phyloP scores from a whole-genome alignment of 1,284 basidiomycete species.

The Bjerkandera adusta region DNA sequence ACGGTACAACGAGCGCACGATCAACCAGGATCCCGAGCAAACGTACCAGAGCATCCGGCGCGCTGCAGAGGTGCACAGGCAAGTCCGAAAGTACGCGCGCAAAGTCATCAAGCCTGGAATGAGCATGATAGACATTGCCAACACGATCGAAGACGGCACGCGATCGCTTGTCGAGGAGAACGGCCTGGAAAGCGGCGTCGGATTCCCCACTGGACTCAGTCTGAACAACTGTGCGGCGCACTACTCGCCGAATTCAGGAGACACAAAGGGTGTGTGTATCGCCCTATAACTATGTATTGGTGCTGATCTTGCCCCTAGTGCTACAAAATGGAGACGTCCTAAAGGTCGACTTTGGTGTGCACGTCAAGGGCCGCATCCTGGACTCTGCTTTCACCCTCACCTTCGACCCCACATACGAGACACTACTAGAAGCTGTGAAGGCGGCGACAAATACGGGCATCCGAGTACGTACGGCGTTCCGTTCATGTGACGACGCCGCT shows the following conservation, averaged over 20 bases:
- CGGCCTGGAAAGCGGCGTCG: conserved; percentile 84
- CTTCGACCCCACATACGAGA: conserved; percentile 90
- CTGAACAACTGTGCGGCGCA: conserved; percentile 96
- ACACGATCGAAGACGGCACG: conserved; percentile 91
- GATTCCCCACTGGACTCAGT: conserved; percentile 96
- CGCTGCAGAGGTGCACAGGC: conserved; percentile 95
- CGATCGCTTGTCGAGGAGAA: conserved; percentile 90
- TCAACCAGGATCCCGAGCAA: conserved; percentile 74
- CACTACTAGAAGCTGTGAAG: conserved; percentile 86
- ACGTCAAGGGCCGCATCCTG: conserved; percentile 91
- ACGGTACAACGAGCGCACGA: conserved; percentile 77
- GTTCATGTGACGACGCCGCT: neutral
- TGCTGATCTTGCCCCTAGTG: conserved; percentile 43
- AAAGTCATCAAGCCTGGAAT: conserved; percentile 90
- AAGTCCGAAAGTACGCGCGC: conserved; percentile 84
- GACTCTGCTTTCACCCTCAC: conserved; percentile 96
- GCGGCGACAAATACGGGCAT: conserved; percentile 94
- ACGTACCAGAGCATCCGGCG: conserved; percentile 90
- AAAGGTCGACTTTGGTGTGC: conserved; percentile 98
- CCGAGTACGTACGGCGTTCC: conserved; percentile 44
- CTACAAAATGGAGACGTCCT: conserved; percentile 85
- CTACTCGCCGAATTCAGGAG: conserved; percentile 95
- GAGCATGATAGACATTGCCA: conserved; percentile 93
- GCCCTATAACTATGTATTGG: conserved; percentile 8
- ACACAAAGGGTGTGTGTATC: conserved; percentile 68